phyloP scores from a whole-genome alignment of 2,329 filamentous ascomycete genomes.

The Arthrinium puccinioides region DNA sequence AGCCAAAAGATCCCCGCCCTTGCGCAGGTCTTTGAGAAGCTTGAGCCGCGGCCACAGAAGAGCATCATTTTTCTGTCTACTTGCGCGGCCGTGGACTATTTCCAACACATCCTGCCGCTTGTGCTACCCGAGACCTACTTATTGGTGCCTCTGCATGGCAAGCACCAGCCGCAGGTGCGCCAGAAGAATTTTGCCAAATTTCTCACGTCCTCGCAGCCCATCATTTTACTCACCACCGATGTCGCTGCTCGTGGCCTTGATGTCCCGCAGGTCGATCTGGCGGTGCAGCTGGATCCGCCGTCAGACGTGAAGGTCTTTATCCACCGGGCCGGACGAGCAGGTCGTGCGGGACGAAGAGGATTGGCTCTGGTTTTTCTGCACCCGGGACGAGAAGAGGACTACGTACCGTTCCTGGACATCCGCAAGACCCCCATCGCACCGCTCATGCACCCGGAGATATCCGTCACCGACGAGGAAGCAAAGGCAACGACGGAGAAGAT shows the following conservation, averaged over 20 bases:
- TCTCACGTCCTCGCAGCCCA: conserved; percentile 63
- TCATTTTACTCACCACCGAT: conserved; percentile 85
- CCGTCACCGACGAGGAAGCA: conserved; percentile 55
- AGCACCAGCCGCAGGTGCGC: conserved; percentile 80
- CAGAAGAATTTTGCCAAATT: conserved; percentile 84
- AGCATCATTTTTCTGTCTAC: conserved; percentile 90
- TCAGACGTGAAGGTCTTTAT: conserved; percentile 93
- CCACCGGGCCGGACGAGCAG: conserved; percentile 84
- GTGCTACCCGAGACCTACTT: conserved; percentile 63
- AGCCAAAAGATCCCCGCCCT: conserved; percentile 75
- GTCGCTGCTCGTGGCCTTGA: conserved; percentile 86
- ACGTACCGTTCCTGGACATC: conserved; percentile 77
- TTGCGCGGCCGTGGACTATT: conserved; percentile 92
- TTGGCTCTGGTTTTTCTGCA: conserved; percentile 81
- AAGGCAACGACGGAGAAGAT: conserved; percentile 50
- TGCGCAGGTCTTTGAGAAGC: conserved; percentile 57
- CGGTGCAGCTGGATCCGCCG: conserved; percentile 76
- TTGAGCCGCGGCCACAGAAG: conserved; percentile 72
- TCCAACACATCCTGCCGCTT: conserved; percentile 68
- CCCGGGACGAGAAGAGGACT: conserved; percentile 81
- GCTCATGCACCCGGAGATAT: conserved; percentile 49
- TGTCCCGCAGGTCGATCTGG: conserved; percentile 84
- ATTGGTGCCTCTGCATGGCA: conserved; percentile 81
- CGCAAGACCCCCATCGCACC: conserved; percentile 75
- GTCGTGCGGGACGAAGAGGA: conserved; percentile 79